These are phyloP conservation scores for Thelonectria rubi DNA, from an alignment of 2,329 filamentous ascomycete genomes.

Conservation along the genomic window DNA sequence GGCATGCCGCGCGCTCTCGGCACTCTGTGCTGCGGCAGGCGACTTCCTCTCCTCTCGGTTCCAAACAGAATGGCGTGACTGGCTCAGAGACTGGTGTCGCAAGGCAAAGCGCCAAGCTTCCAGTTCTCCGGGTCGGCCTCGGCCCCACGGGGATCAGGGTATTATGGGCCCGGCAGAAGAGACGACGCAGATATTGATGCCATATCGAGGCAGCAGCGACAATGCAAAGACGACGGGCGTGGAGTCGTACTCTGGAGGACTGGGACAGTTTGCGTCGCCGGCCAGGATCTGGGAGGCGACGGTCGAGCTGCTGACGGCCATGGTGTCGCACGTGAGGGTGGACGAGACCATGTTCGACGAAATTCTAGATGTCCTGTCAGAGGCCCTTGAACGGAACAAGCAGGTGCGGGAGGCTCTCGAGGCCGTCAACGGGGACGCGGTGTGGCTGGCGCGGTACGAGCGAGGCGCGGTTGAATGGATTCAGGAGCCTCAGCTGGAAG, in stretches of 20 bases:
- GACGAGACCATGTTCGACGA: slow-evolving; percentile 77
- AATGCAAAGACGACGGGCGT: slow-evolving; percentile 24
- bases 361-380: slow-evolving; percentile 69
- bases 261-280: slow-evolving; percentile 69
- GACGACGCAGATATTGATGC: slow-evolving; percentile 46
- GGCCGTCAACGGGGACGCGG: slow-evolving; percentile 74
- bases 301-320: slow-evolving; percentile 64
- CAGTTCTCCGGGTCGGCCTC: slow-evolving; percentile 25
- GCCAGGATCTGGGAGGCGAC: slow-evolving; percentile 72
- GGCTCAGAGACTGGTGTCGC: slow-evolving; percentile 60
- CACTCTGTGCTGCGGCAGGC: slow-evolving; percentile 76
- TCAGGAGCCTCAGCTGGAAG: slow-evolving; percentile 54
- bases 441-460: slow-evolving; percentile 73
- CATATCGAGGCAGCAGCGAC: slow-evolving; percentile 40
- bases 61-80: slow-evolving; percentile 73
- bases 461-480: slow-evolving; percentile 51
- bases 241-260: slow-evolving; percentile 45
- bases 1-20: slow-evolving; percentile 73
- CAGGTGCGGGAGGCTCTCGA: slow-evolving; percentile 68
- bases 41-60: slow-evolving; percentile 83
- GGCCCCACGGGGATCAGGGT: slow-evolving; percentile 33
- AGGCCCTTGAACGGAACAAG: slow-evolving; percentile 54
- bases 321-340: slow-evolving; percentile 71
- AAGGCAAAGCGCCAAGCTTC: slow-evolving; percentile 54
- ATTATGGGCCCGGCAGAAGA: slow-evolving; percentile 29